phyloP scores from a whole-genome alignment of 1,284 basidiomycete genomes.

The Malassezia japonica region DNA sequence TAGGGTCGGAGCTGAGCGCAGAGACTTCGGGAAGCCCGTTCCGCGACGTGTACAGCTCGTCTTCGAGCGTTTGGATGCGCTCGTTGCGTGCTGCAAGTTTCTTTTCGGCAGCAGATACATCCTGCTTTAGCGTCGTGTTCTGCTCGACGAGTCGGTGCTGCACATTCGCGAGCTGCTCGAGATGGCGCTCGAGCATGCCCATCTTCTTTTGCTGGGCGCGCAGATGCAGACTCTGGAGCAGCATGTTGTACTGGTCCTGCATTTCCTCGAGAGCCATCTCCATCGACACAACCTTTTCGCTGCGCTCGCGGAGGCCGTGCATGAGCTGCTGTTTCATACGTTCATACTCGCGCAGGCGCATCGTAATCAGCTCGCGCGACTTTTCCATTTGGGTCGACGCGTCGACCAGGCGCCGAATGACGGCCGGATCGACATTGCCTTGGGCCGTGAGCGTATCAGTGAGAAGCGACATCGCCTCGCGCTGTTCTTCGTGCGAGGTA shows the following conservation, averaged over 20 bases:
- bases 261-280: slow-evolving; percentile 98
- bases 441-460: slow-evolving; percentile 62
- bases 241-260: slow-evolving; percentile 97
- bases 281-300: slow-evolving; percentile 98
- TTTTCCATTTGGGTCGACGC: slow-evolving; percentile 90
- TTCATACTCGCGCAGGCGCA: slow-evolving; percentile 95
- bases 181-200: slow-evolving; percentile 92
- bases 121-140: slow-evolving; percentile 94
- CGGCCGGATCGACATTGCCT: background rate
- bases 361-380: slow-evolving; percentile 89
- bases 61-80: slow-evolving; percentile 72
- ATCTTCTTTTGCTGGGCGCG: slow-evolving; percentile 99
- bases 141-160: slow-evolving; percentile 99
- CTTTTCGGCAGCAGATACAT: slow-evolving; percentile 89
- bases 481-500: slow-evolving; percentile 93
- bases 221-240: slow-evolving; percentile 92
- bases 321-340: slow-evolving; percentile 97
- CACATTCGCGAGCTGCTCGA: slow-evolving; percentile 87
- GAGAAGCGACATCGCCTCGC: slow-evolving; percentile 73
- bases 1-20: background rate
- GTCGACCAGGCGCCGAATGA: slow-evolving; percentile 53
- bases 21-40: too few species aligned
- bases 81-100: slow-evolving; percentile 92
- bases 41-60: slow-evolving; percentile 59
- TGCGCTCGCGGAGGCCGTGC: slow-evolving; percentile 96